Conservation (phyloP, 148 eudicot species). For the Rhododendron griersonianum region DNA sequence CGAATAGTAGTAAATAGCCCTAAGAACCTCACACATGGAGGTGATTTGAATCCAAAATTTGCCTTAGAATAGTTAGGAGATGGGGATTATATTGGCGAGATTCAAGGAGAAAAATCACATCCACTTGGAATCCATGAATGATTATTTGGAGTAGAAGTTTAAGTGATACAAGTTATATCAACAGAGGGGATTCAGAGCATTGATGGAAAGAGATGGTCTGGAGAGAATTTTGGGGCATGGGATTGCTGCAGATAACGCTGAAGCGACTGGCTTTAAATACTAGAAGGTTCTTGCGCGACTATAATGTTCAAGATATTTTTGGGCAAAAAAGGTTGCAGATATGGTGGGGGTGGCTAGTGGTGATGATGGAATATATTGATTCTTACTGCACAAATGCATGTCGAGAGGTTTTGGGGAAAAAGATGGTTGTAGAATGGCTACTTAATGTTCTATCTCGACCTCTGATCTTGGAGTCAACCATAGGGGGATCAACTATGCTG, state of each 20-base stretch:
- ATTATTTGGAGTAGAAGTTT: too few relatives aligned
- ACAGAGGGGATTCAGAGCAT: background rate
- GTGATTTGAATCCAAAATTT: background rate
- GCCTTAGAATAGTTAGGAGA: background rate
- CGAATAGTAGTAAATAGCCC: background rate
- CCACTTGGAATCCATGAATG: too few relatives aligned
- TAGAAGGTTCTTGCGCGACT: background rate
- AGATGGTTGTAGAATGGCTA: background rate
- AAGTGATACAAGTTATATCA: too few relatives aligned
- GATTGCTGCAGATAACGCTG: background rate
- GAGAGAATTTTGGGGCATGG: background rate
- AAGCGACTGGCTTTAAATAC: background rate
- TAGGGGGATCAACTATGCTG: background rate
- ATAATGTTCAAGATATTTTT: too few relatives aligned
- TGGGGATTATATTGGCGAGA: background rate
- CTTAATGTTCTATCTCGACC: background rate
- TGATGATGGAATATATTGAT: background rate
- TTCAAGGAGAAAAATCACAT: background rate
- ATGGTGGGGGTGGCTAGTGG: background rate
- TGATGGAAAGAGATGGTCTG: background rate
- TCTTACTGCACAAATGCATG: background rate
- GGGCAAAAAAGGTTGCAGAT: too few relatives aligned
- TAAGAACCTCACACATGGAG: background rate
- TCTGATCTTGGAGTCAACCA: background rate
- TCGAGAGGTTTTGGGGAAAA: background rate